Conservation (phyloP, 345 rosid species). For the Boechera stricta region DNA sequence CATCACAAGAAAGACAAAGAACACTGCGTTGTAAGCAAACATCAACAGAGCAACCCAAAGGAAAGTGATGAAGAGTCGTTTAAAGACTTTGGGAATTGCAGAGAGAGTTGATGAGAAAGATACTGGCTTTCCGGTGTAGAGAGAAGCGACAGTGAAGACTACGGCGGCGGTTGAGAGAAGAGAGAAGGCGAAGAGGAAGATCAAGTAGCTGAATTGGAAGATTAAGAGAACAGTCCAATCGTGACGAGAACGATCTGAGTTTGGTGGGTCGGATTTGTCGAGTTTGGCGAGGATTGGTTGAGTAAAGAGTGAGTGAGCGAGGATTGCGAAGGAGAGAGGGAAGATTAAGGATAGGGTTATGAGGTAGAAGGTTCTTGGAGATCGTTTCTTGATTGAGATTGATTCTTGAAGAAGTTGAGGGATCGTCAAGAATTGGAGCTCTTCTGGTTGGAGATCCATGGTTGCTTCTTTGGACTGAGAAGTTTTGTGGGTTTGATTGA, state of each 20-base stretch:
- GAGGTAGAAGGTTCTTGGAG: constrained; percentile 73
- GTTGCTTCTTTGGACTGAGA: neutral
- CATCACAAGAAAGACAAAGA: constrained; percentile 58
- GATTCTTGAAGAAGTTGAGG: constrained; percentile 65
- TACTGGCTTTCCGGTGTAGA: constrained; percentile 84
- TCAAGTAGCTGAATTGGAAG: constrained; percentile 77
- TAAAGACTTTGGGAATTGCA: constrained; percentile 85
- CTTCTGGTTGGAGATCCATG: constrained; percentile 83
- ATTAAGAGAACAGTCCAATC: constrained; percentile 75
- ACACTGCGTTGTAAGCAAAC: constrained; percentile 67
- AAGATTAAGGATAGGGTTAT: constrained; percentile 69
- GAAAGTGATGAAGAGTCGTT: constrained; percentile 82
- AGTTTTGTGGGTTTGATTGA: neutral
- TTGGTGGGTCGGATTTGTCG: constrained; percentile 45
- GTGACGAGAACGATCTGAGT: constrained; percentile 59
- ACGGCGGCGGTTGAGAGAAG: constrained; percentile 97
- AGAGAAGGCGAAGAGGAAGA: constrained; percentile 95
- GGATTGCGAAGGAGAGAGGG: constrained; percentile 86
- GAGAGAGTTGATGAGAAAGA: constrained; percentile 78
- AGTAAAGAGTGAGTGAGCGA: constrained; percentile 89
- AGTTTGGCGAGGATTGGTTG: constrained; percentile 62
- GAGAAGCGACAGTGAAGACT: constrained; percentile 95
- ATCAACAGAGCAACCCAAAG: constrained; percentile 79
- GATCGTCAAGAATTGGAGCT: constrained; percentile 71
- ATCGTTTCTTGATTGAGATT: constrained; percentile 63